Evolutionary conservation across 106 monocot genomes (phyloP), one percentile per base, ranked within the genome.

Genomic region (Allium cepa): DNA sequence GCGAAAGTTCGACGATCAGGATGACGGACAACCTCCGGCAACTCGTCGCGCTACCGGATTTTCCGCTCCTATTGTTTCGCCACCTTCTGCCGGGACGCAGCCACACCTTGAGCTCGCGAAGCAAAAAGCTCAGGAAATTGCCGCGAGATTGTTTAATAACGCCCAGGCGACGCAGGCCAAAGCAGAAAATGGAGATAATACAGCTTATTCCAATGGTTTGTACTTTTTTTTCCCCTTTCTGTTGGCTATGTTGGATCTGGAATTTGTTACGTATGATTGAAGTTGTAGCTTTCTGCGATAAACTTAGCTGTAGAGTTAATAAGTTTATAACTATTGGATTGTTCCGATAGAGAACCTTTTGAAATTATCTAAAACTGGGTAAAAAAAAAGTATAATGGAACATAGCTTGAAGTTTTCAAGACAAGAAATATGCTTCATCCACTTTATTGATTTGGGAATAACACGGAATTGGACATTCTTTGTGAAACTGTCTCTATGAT

Each of bases 91-190:
- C 26, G 60, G 17, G 27, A 28, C 60, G 10, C 10, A 16, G 9
- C 8, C 60, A 4, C 79, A 67, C 13, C 71, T 88, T 53, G 72
- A 84, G 77, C 76, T 81, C 58, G 88, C 88, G n/a, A 88, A 88
- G 73, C 78, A 76, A 73, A 64, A 73, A 27, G 88, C 88, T n/a
- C 84, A 84, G 70, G 88, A 84, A 76, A 84, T 88, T 62, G 88
- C 84, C 0, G 81, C 84, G 4, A 74, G 77, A 59, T 17, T 88
- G 49, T 75, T 84, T 62, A 84, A 68, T 49, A 83, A 76, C 47
- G 84, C 84, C 53, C 81, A 84, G 67, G 78, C 88, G 7, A 88
- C 84, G 73, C 64, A 84, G 11, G 81, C 88, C 8, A 72, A 72
- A 22, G 49, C 68, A 17, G 88, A 88, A 22, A 81, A 79, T 66